Evolutionary conservation across 495 filamentous ascomycete species (phyloP), one percentile per base, ranked within the genome.

Genomic region (Recurvomyces mirabilis): DNA sequence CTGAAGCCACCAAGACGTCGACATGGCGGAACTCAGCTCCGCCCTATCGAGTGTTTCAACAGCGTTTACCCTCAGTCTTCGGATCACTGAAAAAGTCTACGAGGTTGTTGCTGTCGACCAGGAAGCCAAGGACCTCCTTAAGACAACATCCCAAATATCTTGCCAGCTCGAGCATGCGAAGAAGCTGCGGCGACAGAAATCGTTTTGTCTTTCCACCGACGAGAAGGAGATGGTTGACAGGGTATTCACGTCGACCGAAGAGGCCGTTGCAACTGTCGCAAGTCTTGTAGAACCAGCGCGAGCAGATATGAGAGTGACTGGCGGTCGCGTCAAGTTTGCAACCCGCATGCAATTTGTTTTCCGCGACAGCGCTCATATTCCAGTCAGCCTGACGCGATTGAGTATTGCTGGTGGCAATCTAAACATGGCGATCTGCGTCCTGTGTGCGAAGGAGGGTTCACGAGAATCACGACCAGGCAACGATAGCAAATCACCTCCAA

Each of bases 321-420:
- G 39, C 12, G 37, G 21, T 13, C 23, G 28, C 14, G 39, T 42
- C 5, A 29, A 25, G 6, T 19, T 42, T 13, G 12, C 11, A 5
- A 42, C 39, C 10, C 39, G 39, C 22, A 14, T 42, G 10, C 28
- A 32, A 19, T 42, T 42, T 25, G 39, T 42, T 13, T 42, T 42
- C 20, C 39, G 25, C 11, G 39, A 42, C 18, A 5, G 4, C 6
- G 39, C 39, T 35, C 23, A 31, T 5, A 6, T 42, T 5, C 39
- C 39, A 5, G 39, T 42, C 5, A 42, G 24, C 18, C 39, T 42
- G 5, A 6, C 10, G n/a, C 29, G 31, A 18, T 18, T 42, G 7
- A 18, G 18, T 5, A 30, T 42, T 13, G 39, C 39, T 12, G 18
- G 25, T 21, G 6, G 7, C 5, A 21, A 31, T 12, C 25, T 42